These are phyloP conservation scores for Talaromyces albobiverticillius DNA, from an alignment of 2,329 filamentous ascomycete genomes.

Conservation along the genomic window DNA sequence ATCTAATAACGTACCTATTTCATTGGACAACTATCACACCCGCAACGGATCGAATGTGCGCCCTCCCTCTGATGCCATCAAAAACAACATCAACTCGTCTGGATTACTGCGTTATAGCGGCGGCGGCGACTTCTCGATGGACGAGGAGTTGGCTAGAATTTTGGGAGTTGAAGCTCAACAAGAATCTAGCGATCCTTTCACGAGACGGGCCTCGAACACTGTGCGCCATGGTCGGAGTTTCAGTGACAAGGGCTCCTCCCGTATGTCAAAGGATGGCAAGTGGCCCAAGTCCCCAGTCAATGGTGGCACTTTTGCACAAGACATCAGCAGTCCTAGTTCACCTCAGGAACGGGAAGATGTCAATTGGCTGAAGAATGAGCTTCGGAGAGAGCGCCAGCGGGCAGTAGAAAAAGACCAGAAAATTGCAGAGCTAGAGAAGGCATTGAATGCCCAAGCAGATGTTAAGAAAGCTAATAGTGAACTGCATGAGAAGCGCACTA, in stretches of 20 bases:
- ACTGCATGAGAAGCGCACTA: slow-evolving; percentile 88
- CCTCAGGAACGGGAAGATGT: slow-evolving; percentile 60
- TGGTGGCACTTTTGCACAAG: slow-evolving; percentile 14
- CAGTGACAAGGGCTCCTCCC: slow-evolving; percentile 66
- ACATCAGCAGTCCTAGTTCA: slow-evolving; percentile 66
- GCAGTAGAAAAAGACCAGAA: slow-evolving; percentile 82
- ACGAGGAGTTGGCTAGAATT: slow-evolving; percentile 91
- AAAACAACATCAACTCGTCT: slow-evolving; percentile 52
- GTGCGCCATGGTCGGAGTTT: slow-evolving; percentile 89
- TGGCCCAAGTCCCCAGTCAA: slow-evolving; percentile 68
- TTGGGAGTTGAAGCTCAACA: slow-evolving; percentile 67
- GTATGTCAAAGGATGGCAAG: slow-evolving; percentile 59
- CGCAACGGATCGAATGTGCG: slow-evolving; percentile 52
- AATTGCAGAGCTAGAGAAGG: slow-evolving; percentile 71
- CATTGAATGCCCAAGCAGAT: slow-evolving; percentile 58
- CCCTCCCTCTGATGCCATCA: slow-evolving; percentile 33
- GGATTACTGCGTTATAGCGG: slow-evolving; percentile 70
- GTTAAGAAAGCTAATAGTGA: slow-evolving; percentile 81
- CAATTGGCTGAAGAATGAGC: slow-evolving; percentile 64
- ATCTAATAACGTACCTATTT: neutral
- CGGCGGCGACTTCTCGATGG: slow-evolving; percentile 86
- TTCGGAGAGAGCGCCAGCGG: slow-evolving; percentile 78
- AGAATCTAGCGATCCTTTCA: slow-evolving; percentile 66
- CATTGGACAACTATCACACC: slow-evolving; percentile 22
- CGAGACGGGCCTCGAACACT: slow-evolving; percentile 87